Percentiles rank a stretch among this genome's conserved stretches.
These are phyloP conservation scores for Ailanthus altissimus DNA, from an alignment of 345 rosid species.

Conservation along the genomic window DNA sequence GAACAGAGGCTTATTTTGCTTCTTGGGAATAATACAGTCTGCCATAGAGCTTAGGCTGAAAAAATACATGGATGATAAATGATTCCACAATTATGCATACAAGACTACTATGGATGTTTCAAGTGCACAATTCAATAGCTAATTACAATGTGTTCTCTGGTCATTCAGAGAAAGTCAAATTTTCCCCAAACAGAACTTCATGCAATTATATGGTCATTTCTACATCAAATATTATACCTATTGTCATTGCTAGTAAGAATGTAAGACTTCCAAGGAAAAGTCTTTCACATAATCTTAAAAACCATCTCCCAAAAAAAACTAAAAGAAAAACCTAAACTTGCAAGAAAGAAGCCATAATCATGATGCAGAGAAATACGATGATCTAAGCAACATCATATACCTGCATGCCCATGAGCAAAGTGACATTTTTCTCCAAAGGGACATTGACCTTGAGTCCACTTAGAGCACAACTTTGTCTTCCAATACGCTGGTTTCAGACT, in stretches of 20 bases:
- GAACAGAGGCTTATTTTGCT: not conserved
- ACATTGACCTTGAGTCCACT: slow-evolving; percentile 79
- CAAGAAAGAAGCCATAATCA: not conserved
- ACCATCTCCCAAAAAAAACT: not conserved
- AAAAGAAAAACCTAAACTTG: slow-evolving; percentile 8
- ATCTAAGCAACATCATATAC: slow-evolving; percentile 37
- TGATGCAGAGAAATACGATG: slow-evolving; percentile 1
- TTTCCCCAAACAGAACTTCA: not conserved
- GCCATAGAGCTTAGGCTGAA: not conserved
- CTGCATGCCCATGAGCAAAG: slow-evolving; percentile 94
- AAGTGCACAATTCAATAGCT: not conserved
- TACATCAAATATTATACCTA: not conserved
- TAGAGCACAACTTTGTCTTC: slow-evolving; percentile 86
- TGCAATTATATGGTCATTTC: not conserved
- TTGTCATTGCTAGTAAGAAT: not conserved
- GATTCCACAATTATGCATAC: not conserved
- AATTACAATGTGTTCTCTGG: not conserved
- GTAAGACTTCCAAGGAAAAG: no score
- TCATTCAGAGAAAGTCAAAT: not conserved
- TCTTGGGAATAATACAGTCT: not conserved
- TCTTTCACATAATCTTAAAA: not conserved
- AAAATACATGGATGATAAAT: not conserved
- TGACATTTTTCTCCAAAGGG: slow-evolving; percentile 91
- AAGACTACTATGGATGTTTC: not conserved
- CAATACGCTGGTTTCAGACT: slow-evolving; percentile 68